Conservation (phyloP, 805 yeast genomes). For the Cyberlindnera maclurae region DNA sequence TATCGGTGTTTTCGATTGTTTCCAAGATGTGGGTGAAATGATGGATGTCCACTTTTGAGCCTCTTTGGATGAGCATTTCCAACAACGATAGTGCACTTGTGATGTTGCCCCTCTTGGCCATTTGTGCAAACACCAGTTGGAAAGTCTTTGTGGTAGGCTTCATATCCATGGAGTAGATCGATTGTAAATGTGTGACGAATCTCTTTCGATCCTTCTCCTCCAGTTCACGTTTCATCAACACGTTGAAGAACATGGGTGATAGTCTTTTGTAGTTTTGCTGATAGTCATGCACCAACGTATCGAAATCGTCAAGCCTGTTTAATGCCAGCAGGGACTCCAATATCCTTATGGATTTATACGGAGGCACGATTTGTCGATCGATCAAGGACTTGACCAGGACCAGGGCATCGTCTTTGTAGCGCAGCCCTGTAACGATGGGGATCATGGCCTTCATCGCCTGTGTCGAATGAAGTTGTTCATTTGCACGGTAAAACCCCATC, state of each 20-base stretch:
- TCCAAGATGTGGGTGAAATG: slow-evolving; percentile 9
- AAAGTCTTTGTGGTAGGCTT: slow-evolving; percentile 13
- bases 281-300: slow-evolving; percentile 2
- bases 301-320: slow-evolving; percentile 5
- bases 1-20: slow-evolving; percentile 12
- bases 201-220: not conserved
- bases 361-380: slow-evolving; percentile 1
- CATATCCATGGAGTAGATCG: slow-evolving; percentile 2
- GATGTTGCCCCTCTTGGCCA: slow-evolving; percentile 17
- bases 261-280: not conserved
- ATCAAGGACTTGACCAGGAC: slow-evolving; percentile 1
- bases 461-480: slow-evolving; percentile 1
- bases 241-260: slow-evolving; percentile 3
- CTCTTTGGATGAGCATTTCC: slow-evolving; percentile 10
- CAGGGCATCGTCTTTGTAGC: slow-evolving; percentile 4
- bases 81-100: slow-evolving; percentile 13
- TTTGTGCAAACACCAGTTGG: slow-evolving; percentile 12
- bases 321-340: not conserved
- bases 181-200: slow-evolving; percentile 4
- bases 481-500: not conserved
- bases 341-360: slow-evolving; percentile 1
- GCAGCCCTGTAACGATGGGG: slow-evolving; percentile 5
- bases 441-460: slow-evolving; percentile 7
- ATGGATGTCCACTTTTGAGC: not conserved
- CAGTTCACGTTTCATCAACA: slow-evolving; percentile 8